These are phyloP conservation scores for Metahyphopichia silvanorum DNA, from an alignment of 805 yeast genomes.

Conservation along the genomic window DNA sequence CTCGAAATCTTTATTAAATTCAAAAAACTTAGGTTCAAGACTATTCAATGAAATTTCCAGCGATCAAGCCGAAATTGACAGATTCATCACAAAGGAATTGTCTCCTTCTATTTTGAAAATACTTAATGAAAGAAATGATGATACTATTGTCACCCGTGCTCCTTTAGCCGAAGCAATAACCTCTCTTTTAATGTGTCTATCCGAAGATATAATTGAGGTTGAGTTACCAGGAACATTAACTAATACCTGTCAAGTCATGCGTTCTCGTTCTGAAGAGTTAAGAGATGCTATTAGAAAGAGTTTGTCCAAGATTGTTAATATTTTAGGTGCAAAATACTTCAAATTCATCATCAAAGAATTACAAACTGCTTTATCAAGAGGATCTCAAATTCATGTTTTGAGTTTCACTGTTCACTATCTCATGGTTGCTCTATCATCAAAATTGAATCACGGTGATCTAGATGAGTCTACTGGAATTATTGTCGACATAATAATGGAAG, in stretches of 20 bases:
- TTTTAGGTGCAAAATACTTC: conserved; percentile 72
- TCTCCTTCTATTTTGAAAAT: conserved; percentile 60
- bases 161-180: conserved; percentile 81
- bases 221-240: conserved; percentile 82
- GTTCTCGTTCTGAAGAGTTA: conserved; percentile 81
- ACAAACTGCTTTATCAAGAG: conserved; percentile 73
- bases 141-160: conserved; percentile 69
- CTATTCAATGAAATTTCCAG: conserved; percentile 24
- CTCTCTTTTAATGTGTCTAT: conserved; percentile 59
- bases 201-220: conserved; percentile 49
- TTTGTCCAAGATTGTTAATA: conserved; percentile 57
- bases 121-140: conserved; percentile 67
- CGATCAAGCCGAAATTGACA: conserved; percentile 21
- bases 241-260: conserved; percentile 80
- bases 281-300: conserved; percentile 83
- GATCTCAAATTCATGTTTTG: conserved; percentile 90
- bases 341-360: conserved; percentile 76
- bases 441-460: conserved; percentile 64
- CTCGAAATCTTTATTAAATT: conserved; percentile 44
- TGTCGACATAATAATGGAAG: conserved; percentile 82
- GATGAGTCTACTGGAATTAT: conserved; percentile 62
- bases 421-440: conserved; percentile 48
- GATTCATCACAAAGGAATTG: conserved; percentile 51
- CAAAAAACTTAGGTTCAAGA: conserved; percentile 8
- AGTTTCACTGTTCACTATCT: conserved; percentile 83